These are phyloP conservation scores for Dalbergia cochinchinensis DNA, from an alignment of 306 rosid genomes.

Conservation along the genomic window DNA sequence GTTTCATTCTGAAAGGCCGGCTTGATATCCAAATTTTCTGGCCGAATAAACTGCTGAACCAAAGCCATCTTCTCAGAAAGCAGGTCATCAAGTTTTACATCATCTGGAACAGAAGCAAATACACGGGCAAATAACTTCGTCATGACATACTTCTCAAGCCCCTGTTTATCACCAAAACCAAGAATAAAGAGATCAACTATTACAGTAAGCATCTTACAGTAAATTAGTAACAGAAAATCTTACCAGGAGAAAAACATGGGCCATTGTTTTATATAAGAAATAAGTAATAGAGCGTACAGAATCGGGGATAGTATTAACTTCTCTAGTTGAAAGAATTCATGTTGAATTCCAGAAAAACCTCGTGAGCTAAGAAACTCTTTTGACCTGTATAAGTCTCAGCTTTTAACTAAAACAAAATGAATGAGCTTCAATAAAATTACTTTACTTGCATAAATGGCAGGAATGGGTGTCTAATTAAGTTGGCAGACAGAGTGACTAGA, in stretches of 20 bases:
- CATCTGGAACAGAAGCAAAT: constrained; percentile 92
- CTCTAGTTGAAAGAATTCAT: constrained; percentile 23
- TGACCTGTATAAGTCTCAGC: not conserved
- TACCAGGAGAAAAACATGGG: constrained; percentile 25
- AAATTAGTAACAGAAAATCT: constrained; percentile 8
- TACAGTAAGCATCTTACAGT: constrained; percentile 33
- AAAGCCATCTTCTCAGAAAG: constrained; percentile 88
- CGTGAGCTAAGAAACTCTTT: not conserved
- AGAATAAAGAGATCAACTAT: constrained; percentile 39
- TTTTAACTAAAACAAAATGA: constrained; percentile 33
- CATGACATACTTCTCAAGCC: constrained; percentile 99
- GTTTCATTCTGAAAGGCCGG: constrained; percentile 88
- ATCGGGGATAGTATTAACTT: constrained; percentile 15
- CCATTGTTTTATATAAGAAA: constrained; percentile 32
- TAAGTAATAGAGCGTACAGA: constrained; percentile 19
- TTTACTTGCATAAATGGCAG: not conserved
- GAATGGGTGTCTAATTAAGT: constrained; percentile 15
- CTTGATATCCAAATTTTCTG: constrained; percentile 92
- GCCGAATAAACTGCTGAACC: constrained; percentile 89
- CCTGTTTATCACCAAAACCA: constrained; percentile 64
- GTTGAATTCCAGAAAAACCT: not conserved
- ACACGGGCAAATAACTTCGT: constrained; percentile 94
- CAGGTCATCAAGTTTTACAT: constrained; percentile 77
- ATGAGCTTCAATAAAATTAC: constrained; percentile 8
- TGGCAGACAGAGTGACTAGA: constrained; percentile 12